These are phyloP conservation scores for Phlegmacium glaucopus DNA, from an alignment of 768 basidiomycete species.

Conservation along the genomic window DNA sequence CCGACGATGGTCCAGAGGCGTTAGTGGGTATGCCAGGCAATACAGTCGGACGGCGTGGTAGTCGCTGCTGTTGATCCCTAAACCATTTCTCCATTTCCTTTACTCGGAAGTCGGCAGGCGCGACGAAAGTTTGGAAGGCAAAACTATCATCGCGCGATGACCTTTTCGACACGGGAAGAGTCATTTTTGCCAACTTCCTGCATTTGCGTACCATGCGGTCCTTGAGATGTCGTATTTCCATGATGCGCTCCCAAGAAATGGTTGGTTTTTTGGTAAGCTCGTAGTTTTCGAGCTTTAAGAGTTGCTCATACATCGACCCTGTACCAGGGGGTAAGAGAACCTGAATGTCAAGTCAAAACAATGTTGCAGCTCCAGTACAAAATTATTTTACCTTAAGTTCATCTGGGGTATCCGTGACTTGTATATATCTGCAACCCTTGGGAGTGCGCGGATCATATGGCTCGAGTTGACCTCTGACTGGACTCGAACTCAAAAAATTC, in stretches of 20 bases:
- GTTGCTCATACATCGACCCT: slow-evolving; percentile 60
- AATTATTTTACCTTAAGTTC: slow-evolving; percentile 56
- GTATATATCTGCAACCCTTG: slow-evolving; percentile 68
- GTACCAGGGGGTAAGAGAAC: slow-evolving; percentile 69
- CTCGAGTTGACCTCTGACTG: slow-evolving; percentile 74
- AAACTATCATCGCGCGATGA: slow-evolving; percentile 34
- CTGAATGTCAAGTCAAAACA: slow-evolving; percentile 27
- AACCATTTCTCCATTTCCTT: slow-evolving; percentile 84
- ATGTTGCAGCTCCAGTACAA: not conserved
- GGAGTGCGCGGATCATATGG: slow-evolving; percentile 53
- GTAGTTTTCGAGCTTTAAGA: slow-evolving; percentile 56
- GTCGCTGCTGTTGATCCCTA: slow-evolving; percentile 47
- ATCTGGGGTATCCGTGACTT: slow-evolving; percentile 73
- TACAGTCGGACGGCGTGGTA: slow-evolving; percentile 21
- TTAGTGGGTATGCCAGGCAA: not conserved
- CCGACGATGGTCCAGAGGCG: slow-evolving; percentile 10
- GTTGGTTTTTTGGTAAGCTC: slow-evolving; percentile 57
- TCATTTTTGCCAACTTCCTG: slow-evolving; percentile 52
- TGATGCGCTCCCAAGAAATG: slow-evolving; percentile 65
- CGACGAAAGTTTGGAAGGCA: slow-evolving; percentile 63
- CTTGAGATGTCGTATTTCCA: slow-evolving; percentile 74
- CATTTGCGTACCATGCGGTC: slow-evolving; percentile 83
- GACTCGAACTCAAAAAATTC: slow-evolving; percentile 59
- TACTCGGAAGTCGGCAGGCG: slow-evolving; percentile 68
- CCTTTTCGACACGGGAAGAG: slow-evolving; percentile 32